Evolutionary conservation across 345 rosid genomes (phyloP).

Genomic region (Aquilaria malaccensis): DNA sequence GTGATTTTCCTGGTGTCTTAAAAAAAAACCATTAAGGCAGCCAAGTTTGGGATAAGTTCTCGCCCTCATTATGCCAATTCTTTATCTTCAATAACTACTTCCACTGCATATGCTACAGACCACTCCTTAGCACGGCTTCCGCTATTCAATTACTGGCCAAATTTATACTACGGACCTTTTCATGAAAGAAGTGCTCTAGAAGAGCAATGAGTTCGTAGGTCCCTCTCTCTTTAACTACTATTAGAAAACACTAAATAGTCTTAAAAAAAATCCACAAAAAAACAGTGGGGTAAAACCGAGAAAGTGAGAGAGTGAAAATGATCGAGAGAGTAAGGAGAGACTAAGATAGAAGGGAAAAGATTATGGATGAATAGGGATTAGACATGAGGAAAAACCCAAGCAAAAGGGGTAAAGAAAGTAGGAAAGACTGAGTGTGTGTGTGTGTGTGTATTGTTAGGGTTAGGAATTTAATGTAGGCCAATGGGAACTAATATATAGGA

Average conservation of each 20-base stretch:
- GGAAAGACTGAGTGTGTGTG: too few relatives aligned
- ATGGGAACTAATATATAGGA: too few relatives aligned
- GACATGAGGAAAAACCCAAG: too few relatives aligned
- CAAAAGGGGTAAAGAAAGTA: too few relatives aligned
- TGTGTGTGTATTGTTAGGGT: too few relatives aligned
- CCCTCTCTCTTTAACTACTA: conserved; percentile 85
- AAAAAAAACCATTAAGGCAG: conserved; percentile 23
- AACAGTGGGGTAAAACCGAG: not conserved
- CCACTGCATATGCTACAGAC: conserved; percentile 3
- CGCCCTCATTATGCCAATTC: conserved; percentile 19
- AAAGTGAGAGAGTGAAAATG: not conserved
- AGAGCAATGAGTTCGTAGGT: conserved; percentile 76
- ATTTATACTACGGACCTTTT: conserved; percentile 58
- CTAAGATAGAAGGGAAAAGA: not conserved
- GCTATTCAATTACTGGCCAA: conserved; percentile 54
- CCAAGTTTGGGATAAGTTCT: conserved; percentile 15
- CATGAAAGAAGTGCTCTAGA: conserved; percentile 58
- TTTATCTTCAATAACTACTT: conserved; percentile 2
- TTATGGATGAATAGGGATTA: too few relatives aligned
- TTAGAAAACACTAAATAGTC: conserved; percentile 63
- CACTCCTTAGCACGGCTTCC: conserved; percentile 53
- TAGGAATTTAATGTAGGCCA: too few relatives aligned
- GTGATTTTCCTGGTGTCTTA: conserved; percentile 31
- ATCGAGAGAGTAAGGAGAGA: not conserved
- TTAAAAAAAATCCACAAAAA: too few relatives aligned